Evolutionary conservation across 129 eudicot genomes (phyloP), one percentile per base, ranked within the genome.

Genomic region (Centaurea solstitialis): DNA sequence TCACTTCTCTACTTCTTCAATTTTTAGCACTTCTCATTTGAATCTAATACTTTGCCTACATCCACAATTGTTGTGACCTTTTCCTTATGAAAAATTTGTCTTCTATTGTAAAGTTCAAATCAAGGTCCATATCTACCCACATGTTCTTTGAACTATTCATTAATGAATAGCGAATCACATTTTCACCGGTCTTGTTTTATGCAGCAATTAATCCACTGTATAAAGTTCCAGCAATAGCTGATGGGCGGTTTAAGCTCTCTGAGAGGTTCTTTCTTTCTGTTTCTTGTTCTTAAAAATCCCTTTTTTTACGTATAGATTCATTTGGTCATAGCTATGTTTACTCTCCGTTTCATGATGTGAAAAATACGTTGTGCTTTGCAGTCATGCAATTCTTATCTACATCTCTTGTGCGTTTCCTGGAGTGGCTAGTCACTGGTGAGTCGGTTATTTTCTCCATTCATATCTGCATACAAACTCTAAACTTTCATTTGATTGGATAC

Each of bases 341-440:
- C 18, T 38, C 24, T 6, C 65, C 1, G 17, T n/a, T 33, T 70
- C 67, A 38, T 5, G 13, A 41, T 26, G 59, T 77, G 1, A 72
- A 3, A 41, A 64, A 20, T 9, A 17, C 62, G 17, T 17, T 24
- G 7, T 83, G 61, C 21, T 80, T 81, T 89, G 87, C 91, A 95
- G 99, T 80, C 99, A 95, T 57, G 98, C 98, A 18, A 93, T 93
- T 59, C 87, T 90, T 68, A 89, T 83, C 22, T 92, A 92, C 82
- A 83, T 92, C 72, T 91, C 90, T 33, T 78, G 77, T 83, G 93
- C 90, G 62, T 94, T 84, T 76, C 92, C 90, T 6, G 91, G 93
- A 82, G 88, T 93, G 41, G 87, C 91, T 66, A 93, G 91, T 77
- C 98, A 94, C 79, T 94, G 97, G 98, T 94, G 70, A 84, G 87